Percentiles rank a stretch among this genome's conserved stretches.
Conservation (phyloP, 2,329 filamentous ascomycete genomes). For the Keithomyces neogunnii region DNA sequence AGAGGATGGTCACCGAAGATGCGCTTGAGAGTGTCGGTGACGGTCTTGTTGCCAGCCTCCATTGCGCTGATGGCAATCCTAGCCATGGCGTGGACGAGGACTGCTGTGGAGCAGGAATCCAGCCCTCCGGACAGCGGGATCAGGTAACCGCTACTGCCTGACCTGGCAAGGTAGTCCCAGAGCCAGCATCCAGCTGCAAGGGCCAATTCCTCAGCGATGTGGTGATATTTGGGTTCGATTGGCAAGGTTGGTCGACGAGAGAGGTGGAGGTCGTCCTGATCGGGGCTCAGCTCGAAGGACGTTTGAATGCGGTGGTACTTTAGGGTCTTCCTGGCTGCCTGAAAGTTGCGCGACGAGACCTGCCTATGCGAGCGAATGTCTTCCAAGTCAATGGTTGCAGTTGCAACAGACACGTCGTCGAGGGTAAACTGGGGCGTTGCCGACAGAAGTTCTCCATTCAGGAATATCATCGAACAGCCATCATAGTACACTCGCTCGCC, state of each 20-base stretch:
- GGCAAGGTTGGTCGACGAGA: conserved; percentile 19
- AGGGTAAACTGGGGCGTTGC: conserved; percentile 1
- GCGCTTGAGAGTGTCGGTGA: conserved; percentile 15
- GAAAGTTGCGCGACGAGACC: background rate
- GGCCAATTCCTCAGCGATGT: conserved; percentile 16
- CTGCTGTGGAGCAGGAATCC: conserved; percentile 14
- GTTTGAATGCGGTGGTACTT: conserved; percentile 14
- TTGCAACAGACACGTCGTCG: background rate
- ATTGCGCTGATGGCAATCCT: conserved; percentile 46
- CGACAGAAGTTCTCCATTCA: background rate
- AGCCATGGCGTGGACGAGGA: conserved; percentile 40
- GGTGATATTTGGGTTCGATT: conserved; percentile 11
- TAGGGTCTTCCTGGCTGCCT: conserved; percentile 23
- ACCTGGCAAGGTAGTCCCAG: conserved; percentile 49
- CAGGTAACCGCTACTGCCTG: background rate
- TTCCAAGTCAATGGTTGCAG: background rate
- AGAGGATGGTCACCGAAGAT: conserved; percentile 20
- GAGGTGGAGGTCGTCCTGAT: conserved; percentile 21
- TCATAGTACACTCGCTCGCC: background rate
- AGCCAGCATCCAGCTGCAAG: conserved; percentile 19
- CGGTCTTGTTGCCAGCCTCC: conserved; percentile 17
- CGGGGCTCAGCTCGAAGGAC: conserved; percentile 21
- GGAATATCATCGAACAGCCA: background rate
- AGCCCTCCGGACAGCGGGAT: conserved; percentile 14
- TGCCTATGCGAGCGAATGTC: background rate